Evolutionary conservation across 2,329 filamentous ascomycete genomes (phyloP).

Genomic region (Sordariomycetes sp.): DNA sequence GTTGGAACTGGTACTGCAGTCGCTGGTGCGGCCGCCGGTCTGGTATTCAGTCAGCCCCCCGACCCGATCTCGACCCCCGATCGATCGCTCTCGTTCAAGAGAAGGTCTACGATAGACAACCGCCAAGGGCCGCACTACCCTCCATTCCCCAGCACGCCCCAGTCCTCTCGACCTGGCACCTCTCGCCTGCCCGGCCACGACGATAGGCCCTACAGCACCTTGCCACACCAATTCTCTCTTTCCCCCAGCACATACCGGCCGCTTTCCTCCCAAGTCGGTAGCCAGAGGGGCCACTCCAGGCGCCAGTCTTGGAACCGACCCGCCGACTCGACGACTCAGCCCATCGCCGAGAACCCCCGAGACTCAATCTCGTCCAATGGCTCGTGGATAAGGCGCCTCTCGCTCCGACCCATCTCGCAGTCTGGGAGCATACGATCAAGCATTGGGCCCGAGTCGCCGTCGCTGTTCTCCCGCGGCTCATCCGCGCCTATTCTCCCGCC

Average conservation of each 20-base stretch:
- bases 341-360: constrained; percentile 32
- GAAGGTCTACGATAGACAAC: constrained; percentile 20
- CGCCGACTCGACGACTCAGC: constrained; percentile 22
- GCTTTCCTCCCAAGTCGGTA: neutral
- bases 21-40: constrained; percentile 46
- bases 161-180: constrained; percentile 29
- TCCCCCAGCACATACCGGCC: constrained; percentile 10
- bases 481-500: constrained; percentile 47
- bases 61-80: constrained; percentile 24
- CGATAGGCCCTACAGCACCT: constrained; percentile 16
- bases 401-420: constrained; percentile 53
- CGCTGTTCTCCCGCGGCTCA: constrained; percentile 57
- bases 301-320: constrained; percentile 31
- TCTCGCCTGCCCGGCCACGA: constrained; percentile 18
- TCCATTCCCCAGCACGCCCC: constrained; percentile 13
- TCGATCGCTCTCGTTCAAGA: constrained; percentile 9
- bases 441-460: constrained; percentile 53
- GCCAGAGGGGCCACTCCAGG: constrained; percentile 12
- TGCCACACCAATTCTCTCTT: constrained; percentile 8
- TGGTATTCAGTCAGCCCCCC: constrained; percentile 46
- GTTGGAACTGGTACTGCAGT: constrained; percentile 52
- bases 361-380: constrained; percentile 51
- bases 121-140: constrained; percentile 18
- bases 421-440: constrained; percentile 58
- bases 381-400: constrained; percentile 66